Percentiles rank a stretch among this genome's conserved stretches.
These are phyloP conservation scores for Gossypium davidsonii DNA, from an alignment of 441 rosid species.

Conservation along the genomic window DNA sequence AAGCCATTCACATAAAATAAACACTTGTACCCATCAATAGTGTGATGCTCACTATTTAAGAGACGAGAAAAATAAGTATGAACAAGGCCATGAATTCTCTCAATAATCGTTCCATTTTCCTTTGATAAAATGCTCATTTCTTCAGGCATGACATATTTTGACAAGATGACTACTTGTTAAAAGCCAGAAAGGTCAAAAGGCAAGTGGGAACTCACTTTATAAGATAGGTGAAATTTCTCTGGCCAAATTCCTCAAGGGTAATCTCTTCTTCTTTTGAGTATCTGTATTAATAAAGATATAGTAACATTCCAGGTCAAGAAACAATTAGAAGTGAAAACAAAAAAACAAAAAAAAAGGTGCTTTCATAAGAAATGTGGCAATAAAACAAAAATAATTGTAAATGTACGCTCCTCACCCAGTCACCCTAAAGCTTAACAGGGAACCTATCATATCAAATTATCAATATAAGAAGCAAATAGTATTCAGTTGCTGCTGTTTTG, in stretches of 20 bases:
- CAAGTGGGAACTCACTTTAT: constrained; percentile 52
- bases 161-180: background rate
- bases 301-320: background rate
- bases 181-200: background rate
- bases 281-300: constrained; percentile 30
- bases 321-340: background rate
- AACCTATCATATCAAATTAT: background rate
- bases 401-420: background rate
- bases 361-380: background rate
- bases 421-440: background rate
- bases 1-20: constrained; percentile 57
- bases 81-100: background rate
- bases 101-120: background rate
- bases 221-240: constrained; percentile 73
- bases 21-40: constrained; percentile 64
- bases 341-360: background rate
- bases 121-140: background rate
- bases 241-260: constrained; percentile 38
- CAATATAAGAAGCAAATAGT: background rate
- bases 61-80: background rate
- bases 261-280: constrained; percentile 95
- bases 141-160: background rate
- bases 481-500: background rate
- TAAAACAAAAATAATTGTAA: background rate
- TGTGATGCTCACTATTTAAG: constrained; percentile 40